Conservation (phyloP, 2,329 filamentous ascomycete species). For the Claviceps monticola region DNA sequence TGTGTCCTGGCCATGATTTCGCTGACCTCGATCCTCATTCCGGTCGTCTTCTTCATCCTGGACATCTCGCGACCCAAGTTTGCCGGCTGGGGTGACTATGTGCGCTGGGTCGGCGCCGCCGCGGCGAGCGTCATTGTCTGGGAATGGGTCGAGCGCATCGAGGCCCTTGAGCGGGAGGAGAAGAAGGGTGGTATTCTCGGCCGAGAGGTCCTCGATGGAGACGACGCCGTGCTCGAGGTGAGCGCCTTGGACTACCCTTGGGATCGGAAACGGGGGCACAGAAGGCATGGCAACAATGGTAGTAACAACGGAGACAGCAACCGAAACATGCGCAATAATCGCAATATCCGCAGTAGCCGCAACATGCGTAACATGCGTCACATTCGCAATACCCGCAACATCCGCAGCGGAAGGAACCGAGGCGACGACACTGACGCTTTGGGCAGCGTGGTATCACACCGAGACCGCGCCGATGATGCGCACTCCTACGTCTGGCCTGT, state of each 20-base stretch:
- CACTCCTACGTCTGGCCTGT: slow-evolving; percentile 15
- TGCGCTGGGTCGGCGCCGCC: slow-evolving; percentile 89
- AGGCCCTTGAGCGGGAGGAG: slow-evolving; percentile 81
- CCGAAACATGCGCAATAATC: slow-evolving; percentile 12
- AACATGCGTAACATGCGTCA: slow-evolving; percentile 13
- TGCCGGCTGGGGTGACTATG: slow-evolving; percentile 88
- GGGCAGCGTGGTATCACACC: background rate
- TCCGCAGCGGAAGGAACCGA: background rate
- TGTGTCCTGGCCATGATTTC: slow-evolving; percentile 67
- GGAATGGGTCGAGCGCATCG: slow-evolving; percentile 96
- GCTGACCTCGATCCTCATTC: slow-evolving; percentile 68
- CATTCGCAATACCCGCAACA: background rate
- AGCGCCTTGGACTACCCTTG: slow-evolving; percentile 37
- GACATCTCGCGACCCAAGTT: slow-evolving; percentile 78
- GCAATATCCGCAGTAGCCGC: slow-evolving; percentile 14
- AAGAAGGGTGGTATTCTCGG: slow-evolving; percentile 88
- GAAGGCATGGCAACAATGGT: slow-evolving; percentile 20
- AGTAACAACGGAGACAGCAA: slow-evolving; percentile 9
- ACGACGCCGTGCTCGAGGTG: slow-evolving; percentile 78
- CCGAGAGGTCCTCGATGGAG: slow-evolving; percentile 82
- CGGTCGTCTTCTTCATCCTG: slow-evolving; percentile 84
- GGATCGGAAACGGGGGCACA: slow-evolving; percentile 24
- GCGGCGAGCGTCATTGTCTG: slow-evolving; percentile 93
- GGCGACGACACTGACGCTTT: background rate
- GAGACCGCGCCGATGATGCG: background rate